These are phyloP conservation scores for Populus hybrid DNA, from an alignment of 441 rosid species.

Conservation along the genomic window DNA sequence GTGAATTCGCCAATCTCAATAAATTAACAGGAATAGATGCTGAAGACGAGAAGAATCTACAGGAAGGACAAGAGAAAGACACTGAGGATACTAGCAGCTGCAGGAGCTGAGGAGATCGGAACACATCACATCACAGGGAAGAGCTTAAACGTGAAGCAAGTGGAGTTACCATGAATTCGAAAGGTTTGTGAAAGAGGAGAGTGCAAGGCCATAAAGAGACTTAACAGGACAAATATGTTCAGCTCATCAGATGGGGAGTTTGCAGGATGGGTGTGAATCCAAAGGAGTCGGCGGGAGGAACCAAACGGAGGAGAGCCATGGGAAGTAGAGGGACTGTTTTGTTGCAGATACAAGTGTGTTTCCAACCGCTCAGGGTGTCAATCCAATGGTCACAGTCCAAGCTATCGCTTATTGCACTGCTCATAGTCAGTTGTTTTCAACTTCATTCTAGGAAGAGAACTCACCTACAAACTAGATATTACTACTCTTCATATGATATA, in stretches of 20 bases:
- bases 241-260: conserved; percentile 92
- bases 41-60: conserved; percentile 49
- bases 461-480: too few species aligned
- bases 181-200: conserved; percentile 63
- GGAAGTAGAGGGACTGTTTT: conserved; percentile 66
- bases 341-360: conserved; percentile 80
- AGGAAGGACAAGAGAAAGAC: conserved; percentile 58
- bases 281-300: conserved; percentile 55
- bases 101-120: conserved; percentile 84
- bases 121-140: conserved; percentile 55
- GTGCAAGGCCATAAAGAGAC: conserved; percentile 38
- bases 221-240: conserved; percentile 53
- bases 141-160: conserved; percentile 46
- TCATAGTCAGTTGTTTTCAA: conserved; percentile 49
- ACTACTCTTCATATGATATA: too few species aligned
- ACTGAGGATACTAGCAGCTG: conserved; percentile 61
- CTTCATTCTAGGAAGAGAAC: conserved; percentile 45
- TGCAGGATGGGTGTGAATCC: conserved; percentile 74
- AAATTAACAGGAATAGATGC: conserved; percentile 42
- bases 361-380: conserved; percentile 83
- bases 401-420: conserved; percentile 78
- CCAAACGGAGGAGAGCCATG: conserved; percentile 74
- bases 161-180: conserved; percentile 41
- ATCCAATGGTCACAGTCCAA: conserved; percentile 87
- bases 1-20: conserved; percentile 39